A percentile compares a stretch with the other conserved stretches of the same genome.
Conservation (phyloP, 2,329 filamentous ascomycete genomes). For the Setomelanomma holmii region DNA sequence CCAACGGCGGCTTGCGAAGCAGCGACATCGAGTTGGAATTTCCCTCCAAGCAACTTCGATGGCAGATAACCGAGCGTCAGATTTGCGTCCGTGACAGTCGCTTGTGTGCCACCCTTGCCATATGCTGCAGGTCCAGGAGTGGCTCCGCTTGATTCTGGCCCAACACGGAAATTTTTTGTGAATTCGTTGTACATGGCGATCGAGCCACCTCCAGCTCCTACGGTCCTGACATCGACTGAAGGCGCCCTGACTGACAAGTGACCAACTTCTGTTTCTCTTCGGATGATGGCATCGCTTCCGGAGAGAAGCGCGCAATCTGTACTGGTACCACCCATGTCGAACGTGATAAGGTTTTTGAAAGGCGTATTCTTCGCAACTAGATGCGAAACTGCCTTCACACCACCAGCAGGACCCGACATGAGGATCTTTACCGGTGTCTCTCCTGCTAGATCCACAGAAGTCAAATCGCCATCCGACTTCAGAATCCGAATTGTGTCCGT, state of each 20-base stretch:
- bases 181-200: conserved; percentile 58
- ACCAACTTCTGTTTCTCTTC: conserved; percentile 56
- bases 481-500: conserved; percentile 57
- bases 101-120: conserved; percentile 54
- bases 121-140: conserved; percentile 59
- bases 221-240: conserved; percentile 58
- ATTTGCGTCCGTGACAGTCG: conserved; percentile 60
- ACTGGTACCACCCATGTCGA: conserved; percentile 61
- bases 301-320: conserved; percentile 58
- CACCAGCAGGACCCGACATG: conserved; percentile 60
- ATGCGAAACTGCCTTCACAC: conserved; percentile 58
- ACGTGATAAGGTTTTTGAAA: conserved; percentile 58
- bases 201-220: conserved; percentile 59
- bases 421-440: conserved; percentile 58
- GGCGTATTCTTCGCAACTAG: conserved; percentile 54
- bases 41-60: conserved; percentile 54
- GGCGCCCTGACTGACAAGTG: conserved; percentile 55
- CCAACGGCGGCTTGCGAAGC: conserved; percentile 54
- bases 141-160: conserved; percentile 59
- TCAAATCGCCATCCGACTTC: conserved; percentile 59
- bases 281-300: conserved; percentile 52
- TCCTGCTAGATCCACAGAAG: conserved; percentile 53
- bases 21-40: conserved; percentile 53
- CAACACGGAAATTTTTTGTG: conserved; percentile 58
- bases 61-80: conserved; percentile 58